Evolutionary conservation across 2,329 filamentous ascomycete genomes (phyloP).

Genomic region (Pyricularia grisea): DNA sequence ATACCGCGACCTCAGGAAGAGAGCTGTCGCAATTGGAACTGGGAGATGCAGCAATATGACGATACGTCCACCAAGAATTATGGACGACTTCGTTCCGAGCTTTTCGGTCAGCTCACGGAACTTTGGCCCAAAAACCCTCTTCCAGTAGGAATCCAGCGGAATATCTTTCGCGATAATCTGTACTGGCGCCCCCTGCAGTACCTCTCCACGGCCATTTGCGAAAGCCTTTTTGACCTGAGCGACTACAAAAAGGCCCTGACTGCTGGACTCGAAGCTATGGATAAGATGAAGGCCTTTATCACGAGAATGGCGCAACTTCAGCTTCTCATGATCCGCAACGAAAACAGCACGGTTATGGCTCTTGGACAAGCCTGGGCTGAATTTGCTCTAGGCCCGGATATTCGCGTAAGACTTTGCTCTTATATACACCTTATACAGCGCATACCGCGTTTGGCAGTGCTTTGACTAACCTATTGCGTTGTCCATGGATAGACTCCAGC

Average conservation of each 20-base stretch:
- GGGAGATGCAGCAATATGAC: not conserved
- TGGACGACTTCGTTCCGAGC: not conserved
- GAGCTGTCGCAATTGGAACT: slow-evolving; percentile 4
- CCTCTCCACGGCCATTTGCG: not conserved
- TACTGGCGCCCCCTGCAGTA: slow-evolving; percentile 3
- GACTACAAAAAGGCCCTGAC: not conserved
- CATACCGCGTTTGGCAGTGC: not conserved
- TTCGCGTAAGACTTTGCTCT: not conserved
- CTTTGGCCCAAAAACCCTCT: slow-evolving; percentile 1
- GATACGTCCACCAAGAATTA: not conserved
- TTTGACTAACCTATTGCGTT: not conserved
- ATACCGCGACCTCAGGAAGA: not conserved
- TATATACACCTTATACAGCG: not conserved
- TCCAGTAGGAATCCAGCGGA: not conserved
- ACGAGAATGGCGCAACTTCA: not conserved
- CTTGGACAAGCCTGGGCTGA: not conserved
- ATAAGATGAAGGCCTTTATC: not conserved
- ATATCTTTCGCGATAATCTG: not conserved
- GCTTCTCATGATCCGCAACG: not conserved
- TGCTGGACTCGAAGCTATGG: not conserved
- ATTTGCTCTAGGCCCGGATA: not conserved
- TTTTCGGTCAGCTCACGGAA: not conserved
- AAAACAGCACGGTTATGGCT: not conserved
- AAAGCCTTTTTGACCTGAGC: not conserved
- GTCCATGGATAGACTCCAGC: not conserved